These are phyloP conservation scores for Taphrina confusa DNA, from an alignment of 1,139 yeast species.

Conservation along the genomic window DNA sequence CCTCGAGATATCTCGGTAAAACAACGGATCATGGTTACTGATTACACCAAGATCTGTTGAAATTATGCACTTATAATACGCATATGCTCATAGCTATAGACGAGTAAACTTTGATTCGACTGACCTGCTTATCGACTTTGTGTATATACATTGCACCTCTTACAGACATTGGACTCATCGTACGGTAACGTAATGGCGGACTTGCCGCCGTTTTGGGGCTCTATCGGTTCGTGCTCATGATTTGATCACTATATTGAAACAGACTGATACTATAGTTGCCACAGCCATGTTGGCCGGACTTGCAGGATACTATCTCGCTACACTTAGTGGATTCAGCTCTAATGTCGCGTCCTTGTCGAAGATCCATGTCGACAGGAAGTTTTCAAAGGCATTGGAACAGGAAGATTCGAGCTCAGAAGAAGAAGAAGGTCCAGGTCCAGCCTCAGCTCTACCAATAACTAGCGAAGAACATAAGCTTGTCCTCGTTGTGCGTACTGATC, in stretches of 20 bases:
- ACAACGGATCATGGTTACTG: no score
- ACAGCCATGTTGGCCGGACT: not conserved
- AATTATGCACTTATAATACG: no score
- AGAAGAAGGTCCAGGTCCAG: constrained; percentile 11
- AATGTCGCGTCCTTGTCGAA: not conserved
- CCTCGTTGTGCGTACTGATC: constrained; percentile 79
- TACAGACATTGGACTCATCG: no score
- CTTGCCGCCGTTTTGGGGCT: constrained; percentile 8
- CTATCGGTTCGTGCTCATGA: not conserved
- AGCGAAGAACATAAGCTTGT: constrained; percentile 56
- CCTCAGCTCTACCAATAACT: not conserved
- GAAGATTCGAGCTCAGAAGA: constrained; percentile 7
- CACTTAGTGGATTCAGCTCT: not conserved
- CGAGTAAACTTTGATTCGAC: no score
- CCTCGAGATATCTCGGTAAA: no score
- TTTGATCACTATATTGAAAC: not conserved
- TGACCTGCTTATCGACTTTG: no score
- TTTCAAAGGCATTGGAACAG: not conserved
- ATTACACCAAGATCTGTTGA: no score
- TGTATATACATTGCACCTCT: no score
- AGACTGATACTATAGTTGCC: not conserved
- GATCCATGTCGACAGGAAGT: not conserved
- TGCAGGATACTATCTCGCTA: constrained; percentile 14
- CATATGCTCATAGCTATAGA: no score
- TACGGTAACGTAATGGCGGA: not conserved